Evolutionary conservation across 2,329 filamentous ascomycete genomes (phyloP).

Genomic region (Ploettnerulaceae sp.): DNA sequence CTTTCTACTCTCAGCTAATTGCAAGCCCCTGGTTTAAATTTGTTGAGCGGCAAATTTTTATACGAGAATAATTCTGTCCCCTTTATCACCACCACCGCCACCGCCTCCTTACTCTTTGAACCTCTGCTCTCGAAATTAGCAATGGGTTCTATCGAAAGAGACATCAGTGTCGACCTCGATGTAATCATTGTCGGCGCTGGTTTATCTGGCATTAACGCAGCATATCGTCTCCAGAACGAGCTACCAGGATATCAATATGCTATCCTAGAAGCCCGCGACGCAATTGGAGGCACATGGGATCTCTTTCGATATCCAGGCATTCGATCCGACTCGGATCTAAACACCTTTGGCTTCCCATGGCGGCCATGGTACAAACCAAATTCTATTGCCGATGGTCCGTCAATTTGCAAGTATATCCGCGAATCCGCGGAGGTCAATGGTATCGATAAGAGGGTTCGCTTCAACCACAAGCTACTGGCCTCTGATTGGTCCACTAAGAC

Average conservation of each 20-base stretch:
- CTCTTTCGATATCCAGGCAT: slow-evolving; percentile 73
- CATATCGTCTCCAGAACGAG: slow-evolving; percentile 61
- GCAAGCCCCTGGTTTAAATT: not conserved
- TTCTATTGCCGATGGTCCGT: slow-evolving; percentile 46
- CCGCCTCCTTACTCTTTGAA: too few relatives aligned
- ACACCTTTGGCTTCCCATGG: slow-evolving; percentile 64
- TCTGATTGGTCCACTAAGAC: slow-evolving; percentile 51
- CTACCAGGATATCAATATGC: slow-evolving; percentile 53
- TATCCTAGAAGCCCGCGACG: slow-evolving; percentile 62
- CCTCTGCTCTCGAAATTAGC: not conserved
- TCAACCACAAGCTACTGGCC: slow-evolving; percentile 43
- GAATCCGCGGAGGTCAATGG: slow-evolving; percentile 46
- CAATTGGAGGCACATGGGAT: slow-evolving; percentile 74
- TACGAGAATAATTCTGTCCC: not conserved
- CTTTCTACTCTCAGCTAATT: not conserved
- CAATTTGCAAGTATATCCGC: slow-evolving; percentile 51
- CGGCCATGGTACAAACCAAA: slow-evolving; percentile 57
- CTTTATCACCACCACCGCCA: too few relatives aligned
- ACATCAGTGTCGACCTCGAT: slow-evolving; percentile 36
- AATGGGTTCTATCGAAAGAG: slow-evolving; percentile 12
- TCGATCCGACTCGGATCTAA: slow-evolving; percentile 57
- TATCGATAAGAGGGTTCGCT: slow-evolving; percentile 52
- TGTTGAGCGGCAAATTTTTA: not conserved
- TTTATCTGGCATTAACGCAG: slow-evolving; percentile 70
- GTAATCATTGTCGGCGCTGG: slow-evolving; percentile 67